Evolutionary conservation across 2,329 filamentous ascomycete species (phyloP), one percentile per base, ranked within the genome.

Genomic region (Cryphonectria carpinicola): DNA sequence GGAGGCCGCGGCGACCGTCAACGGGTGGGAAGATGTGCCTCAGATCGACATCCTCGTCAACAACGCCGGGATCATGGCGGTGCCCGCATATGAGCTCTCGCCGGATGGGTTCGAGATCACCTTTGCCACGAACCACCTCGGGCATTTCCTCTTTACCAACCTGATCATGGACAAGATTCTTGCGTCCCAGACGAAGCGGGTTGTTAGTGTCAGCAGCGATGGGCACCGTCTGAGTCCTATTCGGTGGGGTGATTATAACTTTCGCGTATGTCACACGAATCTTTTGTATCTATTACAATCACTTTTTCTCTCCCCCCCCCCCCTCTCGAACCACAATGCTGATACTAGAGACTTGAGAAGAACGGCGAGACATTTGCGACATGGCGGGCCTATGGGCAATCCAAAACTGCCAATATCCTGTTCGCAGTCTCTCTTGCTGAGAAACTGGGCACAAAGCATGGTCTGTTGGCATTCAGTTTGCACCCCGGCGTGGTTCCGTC

Each of bases 81-180:
- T 79, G n/a, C 73, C 72, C 14, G 77, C 80, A 5, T 79, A 79
- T 56, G 77, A 75, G 2, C 72, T 79, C n/a, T 80, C 78, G 11
- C 73, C 76, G 4, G 82, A 84, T 4, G 84, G 83, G 0, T 77
- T 82, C 64, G 84, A 85, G 76, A 76, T 77, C 67, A 82, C 84
- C 69, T 82, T 86, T 65, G 82, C 79, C 0, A 81, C 80, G 2
- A 85, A 85, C 66, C 81, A 86, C 66, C 66, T 86, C 7, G 81
- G 80, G 0, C 84, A 84, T 74, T 86, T 83, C 65, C 77, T 86
- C 2, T 78, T 87, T 49, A 81, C 82, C 19, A 83, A 83, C 72
- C 75, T 84, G 28, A 75, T 86, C 62, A 81, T 84, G 77, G 77
- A 77, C 0, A 84, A 84, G 74, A 71, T 86, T 4, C 75, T 84